Evolutionary conservation across 306 rosid genomes (phyloP).

Genomic region (Lagenaria siceraria): DNA sequence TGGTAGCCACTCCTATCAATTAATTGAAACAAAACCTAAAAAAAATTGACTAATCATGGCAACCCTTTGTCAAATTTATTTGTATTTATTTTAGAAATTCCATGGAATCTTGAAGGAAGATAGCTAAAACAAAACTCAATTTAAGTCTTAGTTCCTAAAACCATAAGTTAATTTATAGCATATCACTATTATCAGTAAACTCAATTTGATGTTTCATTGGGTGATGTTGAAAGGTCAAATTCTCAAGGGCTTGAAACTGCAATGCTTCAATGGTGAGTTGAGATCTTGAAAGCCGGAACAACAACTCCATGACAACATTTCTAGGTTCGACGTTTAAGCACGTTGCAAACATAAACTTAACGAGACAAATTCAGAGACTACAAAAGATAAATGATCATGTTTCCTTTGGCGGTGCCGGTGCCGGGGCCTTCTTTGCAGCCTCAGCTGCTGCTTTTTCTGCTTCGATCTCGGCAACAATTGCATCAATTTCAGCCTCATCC

Average conservation of each 20-base stretch:
- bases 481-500: constrained; percentile 96
- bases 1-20: not conserved
- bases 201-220: not conserved
- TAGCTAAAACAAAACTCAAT: not conserved
- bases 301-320: not conserved
- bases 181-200: not conserved
- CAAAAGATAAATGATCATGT: constrained; percentile 29
- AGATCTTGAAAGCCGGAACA: not conserved
- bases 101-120: not conserved
- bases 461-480: constrained; percentile 83
- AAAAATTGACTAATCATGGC: not conserved
- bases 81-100: not conserved
- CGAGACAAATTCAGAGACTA: not conserved
- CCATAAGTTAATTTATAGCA: not conserved
- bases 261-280: not conserved
- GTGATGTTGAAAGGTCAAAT: not conserved
- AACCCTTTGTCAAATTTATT: not conserved
- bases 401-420: constrained; percentile 70
- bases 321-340: not conserved
- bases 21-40: not conserved
- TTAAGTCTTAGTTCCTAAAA: not conserved
- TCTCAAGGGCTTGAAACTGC: not conserved
- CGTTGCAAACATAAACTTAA: not conserved
- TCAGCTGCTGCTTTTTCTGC: constrained; percentile 96
- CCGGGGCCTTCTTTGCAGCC: constrained; percentile 96